Percentiles rank a stretch among this genome's conserved stretches.
Conservation (phyloP, 208 protist species). For the Acanthamoeba triangularis region DNA sequence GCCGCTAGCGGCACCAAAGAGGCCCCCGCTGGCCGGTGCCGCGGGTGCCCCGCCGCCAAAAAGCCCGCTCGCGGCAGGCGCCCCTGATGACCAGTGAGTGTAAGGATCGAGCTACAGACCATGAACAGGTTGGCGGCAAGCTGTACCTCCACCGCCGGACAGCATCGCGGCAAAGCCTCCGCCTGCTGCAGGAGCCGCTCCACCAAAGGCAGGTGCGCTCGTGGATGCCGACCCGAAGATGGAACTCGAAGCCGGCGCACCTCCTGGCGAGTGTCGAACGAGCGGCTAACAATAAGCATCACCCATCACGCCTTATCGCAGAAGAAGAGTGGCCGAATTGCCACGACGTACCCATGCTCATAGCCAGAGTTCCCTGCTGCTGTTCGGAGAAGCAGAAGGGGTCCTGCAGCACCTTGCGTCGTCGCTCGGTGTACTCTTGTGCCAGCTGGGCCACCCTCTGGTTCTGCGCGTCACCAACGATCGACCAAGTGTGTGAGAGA, state of each 20-base stretch:
- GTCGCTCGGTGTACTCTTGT: background rate
- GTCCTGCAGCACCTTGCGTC: background rate
- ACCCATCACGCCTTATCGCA: too few species aligned
- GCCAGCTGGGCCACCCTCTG: background rate
- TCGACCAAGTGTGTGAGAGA: background rate
- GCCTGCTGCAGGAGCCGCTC: background rate
- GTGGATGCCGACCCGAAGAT: background rate
- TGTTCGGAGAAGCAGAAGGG: background rate
- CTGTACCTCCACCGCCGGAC: background rate
- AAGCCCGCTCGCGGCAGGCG: background rate
- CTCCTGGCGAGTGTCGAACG: background rate
- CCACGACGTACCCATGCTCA: background rate
- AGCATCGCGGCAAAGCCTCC: background rate
- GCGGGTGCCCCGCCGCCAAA: background rate
- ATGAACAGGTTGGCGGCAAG: background rate
- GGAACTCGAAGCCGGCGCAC: background rate
- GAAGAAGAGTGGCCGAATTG: too few species aligned
- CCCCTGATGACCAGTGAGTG: background rate
- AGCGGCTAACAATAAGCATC: too few species aligned
- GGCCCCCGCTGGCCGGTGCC: background rate
- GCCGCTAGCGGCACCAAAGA: background rate
- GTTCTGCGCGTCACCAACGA: background rate
- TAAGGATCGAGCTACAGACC: background rate
- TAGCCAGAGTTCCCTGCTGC: background rate
- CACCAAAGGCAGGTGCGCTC: background rate